phyloP scores from a whole-genome alignment of 208 protist genomes.

The Leishmania braziliensis region DNA sequence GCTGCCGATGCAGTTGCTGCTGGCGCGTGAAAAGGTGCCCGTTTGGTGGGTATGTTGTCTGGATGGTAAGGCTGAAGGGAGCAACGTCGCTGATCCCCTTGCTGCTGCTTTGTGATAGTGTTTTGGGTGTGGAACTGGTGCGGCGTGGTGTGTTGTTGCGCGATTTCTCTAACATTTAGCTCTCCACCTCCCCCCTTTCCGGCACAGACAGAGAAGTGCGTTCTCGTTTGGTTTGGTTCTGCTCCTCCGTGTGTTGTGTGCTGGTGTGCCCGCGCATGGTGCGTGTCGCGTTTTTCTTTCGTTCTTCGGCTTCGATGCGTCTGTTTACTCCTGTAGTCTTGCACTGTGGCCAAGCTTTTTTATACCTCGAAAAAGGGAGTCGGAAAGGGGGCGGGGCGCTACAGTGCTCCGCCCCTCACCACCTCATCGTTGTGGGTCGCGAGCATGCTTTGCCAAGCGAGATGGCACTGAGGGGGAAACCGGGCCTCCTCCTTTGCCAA shows the following conservation, averaged over 20 bases:
- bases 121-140: neutral
- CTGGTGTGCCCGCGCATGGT: neutral
- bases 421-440: neutral
- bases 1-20: conserved; percentile 6
- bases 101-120: neutral
- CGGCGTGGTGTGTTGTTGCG: neutral
- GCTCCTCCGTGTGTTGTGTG: neutral
- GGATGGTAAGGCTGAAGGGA: neutral
- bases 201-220: neutral
- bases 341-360: neutral
- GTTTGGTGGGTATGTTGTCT: neutral
- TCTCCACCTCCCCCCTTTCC: neutral
- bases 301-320: neutral
- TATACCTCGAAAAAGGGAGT: neutral
- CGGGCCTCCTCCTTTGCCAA: neutral
- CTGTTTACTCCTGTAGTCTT: neutral
- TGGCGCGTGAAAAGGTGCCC: neutral
- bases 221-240: neutral
- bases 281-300: neutral
- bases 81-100: neutral
- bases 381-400: neutral
- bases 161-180: neutral
- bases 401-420: neutral
- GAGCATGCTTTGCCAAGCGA: neutral
- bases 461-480: neutral